A percentile compares a stretch with the other conserved stretches of the same genome.
Evolutionary conservation across 768 basidiomycete species (phyloP).

Genomic region (Cubamyces lactineus): DNA sequence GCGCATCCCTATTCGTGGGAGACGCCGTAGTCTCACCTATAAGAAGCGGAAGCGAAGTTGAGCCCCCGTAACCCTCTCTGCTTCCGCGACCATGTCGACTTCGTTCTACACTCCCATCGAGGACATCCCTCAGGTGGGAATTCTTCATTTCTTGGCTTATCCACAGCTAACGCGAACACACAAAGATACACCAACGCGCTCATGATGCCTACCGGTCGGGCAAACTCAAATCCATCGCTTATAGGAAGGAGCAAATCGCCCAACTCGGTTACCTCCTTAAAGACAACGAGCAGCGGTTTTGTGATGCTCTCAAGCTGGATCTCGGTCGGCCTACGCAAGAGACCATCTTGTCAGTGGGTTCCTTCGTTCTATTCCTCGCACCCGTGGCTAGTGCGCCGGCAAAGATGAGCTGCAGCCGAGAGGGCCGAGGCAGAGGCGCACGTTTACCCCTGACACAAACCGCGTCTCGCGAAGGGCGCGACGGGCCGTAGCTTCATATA

Average conservation of each 20-base stretch:
- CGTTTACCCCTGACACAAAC: too few relatives aligned
- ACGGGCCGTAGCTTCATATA: too few relatives aligned
- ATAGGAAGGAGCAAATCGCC: constrained; percentile 76
- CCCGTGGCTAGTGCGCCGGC: too few relatives aligned
- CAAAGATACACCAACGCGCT: constrained; percentile 58
- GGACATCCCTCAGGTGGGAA: not conserved
- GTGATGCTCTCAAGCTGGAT: constrained; percentile 60
- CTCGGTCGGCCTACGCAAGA: constrained; percentile 67
- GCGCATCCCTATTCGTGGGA: too few relatives aligned
- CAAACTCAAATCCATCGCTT: constrained; percentile 64
- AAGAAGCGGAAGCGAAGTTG: too few relatives aligned
- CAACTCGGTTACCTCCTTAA: constrained; percentile 72
- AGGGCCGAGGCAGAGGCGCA: too few relatives aligned
- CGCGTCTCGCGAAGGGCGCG: too few relatives aligned
- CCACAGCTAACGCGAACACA: not conserved
- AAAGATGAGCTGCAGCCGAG: too few relatives aligned
- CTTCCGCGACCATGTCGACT: too few relatives aligned
- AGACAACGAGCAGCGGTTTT: constrained; percentile 67
- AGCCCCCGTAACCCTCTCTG: too few relatives aligned
- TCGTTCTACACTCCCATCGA: not conserved
- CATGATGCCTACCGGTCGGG: constrained; percentile 61
- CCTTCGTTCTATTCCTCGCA: not conserved
- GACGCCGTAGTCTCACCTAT: too few relatives aligned
- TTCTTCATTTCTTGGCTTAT: not conserved
- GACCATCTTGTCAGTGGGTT: constrained; percentile 46